Evolutionary conservation across 139 green algal species (phyloP), one percentile per base, ranked within the genome.

Genomic region (Closterium sp.): DNA sequence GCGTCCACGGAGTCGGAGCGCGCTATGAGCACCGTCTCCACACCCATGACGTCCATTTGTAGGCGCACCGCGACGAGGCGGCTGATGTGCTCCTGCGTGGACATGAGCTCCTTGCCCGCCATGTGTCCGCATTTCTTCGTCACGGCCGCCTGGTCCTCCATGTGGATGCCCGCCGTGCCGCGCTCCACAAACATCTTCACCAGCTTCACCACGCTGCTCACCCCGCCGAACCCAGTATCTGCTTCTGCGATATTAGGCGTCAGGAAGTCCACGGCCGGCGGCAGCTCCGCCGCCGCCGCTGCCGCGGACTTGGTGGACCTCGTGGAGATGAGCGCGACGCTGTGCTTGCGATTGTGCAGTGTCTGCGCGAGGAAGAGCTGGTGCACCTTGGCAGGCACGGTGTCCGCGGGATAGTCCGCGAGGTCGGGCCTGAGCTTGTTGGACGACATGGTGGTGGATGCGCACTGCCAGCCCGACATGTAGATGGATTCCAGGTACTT

Each of bases 181-280:
- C n/a, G n/a, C n/a, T n/a, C n/a, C n/a, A n/a, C n/a, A n/a, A n/a
- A n/a, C n/a, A n/a, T n/a, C n/a, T n/a, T n/a, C n/a, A n/a, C n/a
- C n/a, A 97, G 92, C 95, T 98, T 97, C 89, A 96, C 97, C 0
- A 95, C 95, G 90, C 97, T 97, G 23, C 97, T 94, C 89, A 96
- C 96, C 81, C 97, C 97, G 23, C 97, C 97, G 93, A 98, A 98
- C 83, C 97, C 96, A 89, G 96, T 96, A 94, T 97, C 95, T 23
- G n/a, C n/a, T n/a, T n/a, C n/a, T n/a, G n/a, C n/a, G n/a, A n/a
- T n/a, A n/a, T n/a, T n/a, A n/a, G n/a, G 96, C 16, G 96, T 95
- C 33, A 96, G 97, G 94, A 94, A 97, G 93, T 97, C 89, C 10
- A 92, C n/a, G 10, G 91, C 87, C 21, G 87, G 87, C 38, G 87